Percentiles rank a stretch among this genome's conserved stretches.
phyloP scores from a whole-genome alignment of 192 early-diverging fungal species.

The Coemansia sp. region DNA sequence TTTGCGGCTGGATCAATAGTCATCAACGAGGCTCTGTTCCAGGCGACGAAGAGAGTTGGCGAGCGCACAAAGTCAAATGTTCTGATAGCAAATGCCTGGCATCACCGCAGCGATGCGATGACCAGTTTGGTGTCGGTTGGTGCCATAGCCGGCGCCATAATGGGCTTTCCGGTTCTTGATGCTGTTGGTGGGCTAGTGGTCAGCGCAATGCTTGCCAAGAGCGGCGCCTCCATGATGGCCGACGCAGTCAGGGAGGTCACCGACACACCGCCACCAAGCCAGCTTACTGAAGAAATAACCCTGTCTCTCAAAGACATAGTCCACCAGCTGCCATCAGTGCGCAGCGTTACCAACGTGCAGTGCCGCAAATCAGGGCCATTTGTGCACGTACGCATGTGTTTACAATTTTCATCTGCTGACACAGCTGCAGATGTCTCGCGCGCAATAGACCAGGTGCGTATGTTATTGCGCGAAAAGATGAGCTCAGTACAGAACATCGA shows the following conservation, averaged over 20 bases:
- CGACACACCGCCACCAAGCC: conserved; percentile 46
- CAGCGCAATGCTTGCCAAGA: conserved; percentile 67
- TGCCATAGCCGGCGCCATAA: conserved; percentile 71
- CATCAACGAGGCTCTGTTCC: conserved; percentile 77
- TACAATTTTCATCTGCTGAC: conserved; percentile 23
- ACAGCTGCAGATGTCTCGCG: conserved; percentile 20
- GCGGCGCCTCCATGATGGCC: conserved; percentile 56
- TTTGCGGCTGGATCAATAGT: conserved; percentile 67
- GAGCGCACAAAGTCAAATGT: conserved; percentile 64
- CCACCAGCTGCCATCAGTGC: conserved; percentile 3
- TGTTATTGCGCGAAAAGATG: conserved; percentile 19
- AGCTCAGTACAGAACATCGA: conserved; percentile 40
- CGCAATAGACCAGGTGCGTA: conserved; percentile 13
- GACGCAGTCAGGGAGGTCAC: conserved; percentile 58
- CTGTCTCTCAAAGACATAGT: conserved; percentile 17
- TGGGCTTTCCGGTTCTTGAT: conserved; percentile 70
- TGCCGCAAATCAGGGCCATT: conserved; percentile 51
- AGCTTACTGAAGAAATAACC: conserved; percentile 31
- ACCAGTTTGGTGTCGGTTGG: conserved; percentile 70
- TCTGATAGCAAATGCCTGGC: conserved; percentile 83
- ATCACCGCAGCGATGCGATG: conserved; percentile 77
- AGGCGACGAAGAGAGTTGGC: conserved; percentile 68
- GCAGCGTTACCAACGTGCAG: conserved; percentile 17
- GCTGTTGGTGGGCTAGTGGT: conserved; percentile 75
- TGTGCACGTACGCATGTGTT: conserved; percentile 26